Base-by-base conservation (phyloP, 2,329 filamentous ascomycete species). In the Xylariaceae sp. region DNA sequence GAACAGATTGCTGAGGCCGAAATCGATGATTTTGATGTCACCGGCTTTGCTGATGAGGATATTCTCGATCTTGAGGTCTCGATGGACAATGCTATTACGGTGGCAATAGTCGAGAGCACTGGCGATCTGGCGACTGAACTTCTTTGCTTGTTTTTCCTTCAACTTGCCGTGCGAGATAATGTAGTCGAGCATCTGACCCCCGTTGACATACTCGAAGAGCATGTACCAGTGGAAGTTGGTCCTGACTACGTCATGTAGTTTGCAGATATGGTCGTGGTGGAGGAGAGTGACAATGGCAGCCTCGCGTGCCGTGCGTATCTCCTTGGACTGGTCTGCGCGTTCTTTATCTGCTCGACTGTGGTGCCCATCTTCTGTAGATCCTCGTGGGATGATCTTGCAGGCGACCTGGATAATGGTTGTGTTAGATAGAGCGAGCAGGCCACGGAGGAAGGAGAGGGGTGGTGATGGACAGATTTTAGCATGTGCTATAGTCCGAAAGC, bases 151-250 rank as follows among this genome's bases (percentile, higher is more conserved):
- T 73, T 97, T 97, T 75, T 99, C 94, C 78, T 97, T 97, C 58
- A 99, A 78, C 66, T 95, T 89, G 53, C 93, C 94, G 66, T 99
- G 94, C 3, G 92, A 97, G 68, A 99, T 99, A 70, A 99, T 99
- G 73, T 97, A 99, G 75, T 99, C 94, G 56, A 99, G 84, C 94
- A 99, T 97, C 74, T 99, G 94, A 16, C 94, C 94, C 44, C 94
- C 94, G 67, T 99, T 97, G 71, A 99, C 94, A 70, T 94, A 97
- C 74, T 99, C 94, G 67, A 96, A 99, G 47, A 99, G 84, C 94
- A 99, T 99, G 73, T 99, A 99, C 94, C 94, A 99, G 72, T 99
- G 94, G 69, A 97, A 94, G 66, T 94, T 93, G 46, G 94, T 97
- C 52, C 92, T 87, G 51, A 97, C 88, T 22, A 97, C 91, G 73